Conservation (phyloP, 148 eudicot species). For the Camellia granthamiana region DNA sequence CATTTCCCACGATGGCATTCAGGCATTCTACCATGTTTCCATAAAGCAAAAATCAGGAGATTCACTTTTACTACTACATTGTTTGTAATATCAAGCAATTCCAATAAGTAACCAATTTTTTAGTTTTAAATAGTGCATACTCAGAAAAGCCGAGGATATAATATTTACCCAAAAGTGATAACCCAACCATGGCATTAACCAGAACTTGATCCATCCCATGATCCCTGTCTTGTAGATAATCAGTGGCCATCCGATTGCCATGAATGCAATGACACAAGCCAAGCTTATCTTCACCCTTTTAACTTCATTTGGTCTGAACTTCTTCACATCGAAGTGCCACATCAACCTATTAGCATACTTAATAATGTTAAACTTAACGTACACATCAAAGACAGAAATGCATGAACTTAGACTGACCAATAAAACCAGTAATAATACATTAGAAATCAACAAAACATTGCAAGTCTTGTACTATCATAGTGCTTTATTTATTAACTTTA, state of each 20-base stretch:
- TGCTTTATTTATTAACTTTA: conserved; percentile 24
- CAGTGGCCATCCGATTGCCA: conserved; percentile 88
- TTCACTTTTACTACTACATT: too few species aligned
- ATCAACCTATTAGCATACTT: conserved; percentile 45
- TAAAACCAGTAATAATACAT: not conserved
- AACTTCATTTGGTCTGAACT: conserved; percentile 73
- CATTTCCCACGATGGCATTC: too few species aligned
- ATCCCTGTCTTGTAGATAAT: conserved; percentile 69
- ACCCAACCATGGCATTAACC: conserved; percentile 98
- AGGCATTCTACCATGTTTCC: too few species aligned
- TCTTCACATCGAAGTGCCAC: conserved; percentile 70
- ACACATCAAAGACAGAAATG: not conserved
- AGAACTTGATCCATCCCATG: conserved; percentile 90
- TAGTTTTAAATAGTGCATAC: not conserved
- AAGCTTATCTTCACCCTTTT: conserved; percentile 81
- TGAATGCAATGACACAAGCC: conserved; percentile 79
- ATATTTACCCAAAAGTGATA: conserved; percentile 90
- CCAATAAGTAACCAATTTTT: too few species aligned
- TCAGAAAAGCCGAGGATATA: not conserved
- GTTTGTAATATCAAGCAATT: too few species aligned
- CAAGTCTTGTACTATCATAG: not conserved
- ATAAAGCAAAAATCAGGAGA: too few species aligned
- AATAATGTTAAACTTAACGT: not conserved
- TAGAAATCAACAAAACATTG: not conserved
- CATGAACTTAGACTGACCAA: not conserved